A percentile compares a stretch with the other conserved stretches of the same genome.
These are phyloP conservation scores for Spathaspora hagerdaliae DNA, from an alignment of 805 yeast genomes.

Conservation along the genomic window DNA sequence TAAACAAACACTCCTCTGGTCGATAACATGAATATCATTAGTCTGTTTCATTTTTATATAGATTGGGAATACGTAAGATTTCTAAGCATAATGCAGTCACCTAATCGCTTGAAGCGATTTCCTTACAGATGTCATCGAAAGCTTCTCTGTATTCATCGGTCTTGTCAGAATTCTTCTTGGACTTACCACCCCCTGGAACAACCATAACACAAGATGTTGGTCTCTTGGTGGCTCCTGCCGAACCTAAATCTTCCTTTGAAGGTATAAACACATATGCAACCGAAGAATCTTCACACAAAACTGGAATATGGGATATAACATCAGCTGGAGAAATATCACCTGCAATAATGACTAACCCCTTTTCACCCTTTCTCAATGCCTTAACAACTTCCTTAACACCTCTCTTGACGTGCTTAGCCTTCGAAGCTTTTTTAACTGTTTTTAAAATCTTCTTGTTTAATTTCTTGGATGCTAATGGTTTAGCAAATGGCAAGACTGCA, in stretches of 20 bases:
- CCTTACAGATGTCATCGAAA: conserved; percentile 92
- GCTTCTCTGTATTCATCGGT: conserved; percentile 86
- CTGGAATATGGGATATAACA: conserved; percentile 96
- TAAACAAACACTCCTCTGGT: no score
- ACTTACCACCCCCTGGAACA: conserved; percentile 90
- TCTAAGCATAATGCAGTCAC: no score
- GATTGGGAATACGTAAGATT: no score
- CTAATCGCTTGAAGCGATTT: conserved; percentile 41
- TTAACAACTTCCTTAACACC: conserved; percentile 99
- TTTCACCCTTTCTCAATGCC: conserved; percentile 96
- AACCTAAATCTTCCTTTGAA: conserved; percentile 95
- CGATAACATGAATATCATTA: no score
- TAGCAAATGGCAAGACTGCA: conserved; percentile 87
- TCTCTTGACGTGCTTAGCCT: conserved; percentile 96
- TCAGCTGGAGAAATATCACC: conserved; percentile 98
- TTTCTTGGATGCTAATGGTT: conserved; percentile 94
- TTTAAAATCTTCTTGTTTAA: conserved; percentile 92
- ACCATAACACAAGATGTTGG: conserved; percentile 98
- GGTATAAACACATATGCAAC: conserved; percentile 95
- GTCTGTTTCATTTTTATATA: no score
- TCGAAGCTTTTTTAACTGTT: conserved; percentile 95
- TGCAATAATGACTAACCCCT: conserved; percentile 93
- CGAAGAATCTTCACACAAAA: conserved; percentile 87
- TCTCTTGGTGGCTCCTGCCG: conserved; percentile 98
- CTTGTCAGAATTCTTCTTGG: conserved; percentile 66